Evolutionary conservation across 805 yeast genomes (phyloP).

Genomic region (Lachancea mirantina): DNA sequence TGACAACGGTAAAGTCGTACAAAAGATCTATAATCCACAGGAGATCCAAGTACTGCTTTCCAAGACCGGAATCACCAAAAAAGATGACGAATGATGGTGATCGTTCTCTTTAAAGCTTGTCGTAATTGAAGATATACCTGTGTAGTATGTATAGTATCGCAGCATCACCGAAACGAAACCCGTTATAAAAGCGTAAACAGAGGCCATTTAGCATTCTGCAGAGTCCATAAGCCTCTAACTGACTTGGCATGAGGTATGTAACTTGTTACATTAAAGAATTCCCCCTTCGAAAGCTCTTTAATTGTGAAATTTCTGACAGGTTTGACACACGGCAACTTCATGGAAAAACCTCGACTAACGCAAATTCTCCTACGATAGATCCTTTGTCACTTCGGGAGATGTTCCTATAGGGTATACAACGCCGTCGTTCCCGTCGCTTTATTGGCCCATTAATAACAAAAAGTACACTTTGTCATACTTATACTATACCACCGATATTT

Average conservation of each 20-base stretch:
- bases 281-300: no score
- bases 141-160: no score
- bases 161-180: no score
- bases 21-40: slow-evolving; percentile 71
- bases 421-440: slow-evolving; percentile 76
- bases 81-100: slow-evolving; percentile 42
- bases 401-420: slow-evolving; percentile 75
- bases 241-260: no score
- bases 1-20: slow-evolving; percentile 45
- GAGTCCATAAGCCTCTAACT: no score
- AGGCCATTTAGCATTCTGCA: no score
- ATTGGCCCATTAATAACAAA: slow-evolving; percentile 52
- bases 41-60: slow-evolving; percentile 71
- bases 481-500: slow-evolving; percentile 64
- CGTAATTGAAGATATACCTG: no score
- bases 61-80: slow-evolving; percentile 59
- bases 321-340: no score
- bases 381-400: slow-evolving; percentile 41
- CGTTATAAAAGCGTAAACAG: no score
- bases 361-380: slow-evolving; percentile 10
- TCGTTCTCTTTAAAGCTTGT: no score
- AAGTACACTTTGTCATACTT: slow-evolving; percentile 43
- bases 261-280: neutral
- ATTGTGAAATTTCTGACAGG: no score
- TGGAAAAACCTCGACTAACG: no score